These are phyloP conservation scores for Rhodotorula sp. DNA, from an alignment of 1,284 basidiomycete genomes.

Conservation along the genomic window DNA sequence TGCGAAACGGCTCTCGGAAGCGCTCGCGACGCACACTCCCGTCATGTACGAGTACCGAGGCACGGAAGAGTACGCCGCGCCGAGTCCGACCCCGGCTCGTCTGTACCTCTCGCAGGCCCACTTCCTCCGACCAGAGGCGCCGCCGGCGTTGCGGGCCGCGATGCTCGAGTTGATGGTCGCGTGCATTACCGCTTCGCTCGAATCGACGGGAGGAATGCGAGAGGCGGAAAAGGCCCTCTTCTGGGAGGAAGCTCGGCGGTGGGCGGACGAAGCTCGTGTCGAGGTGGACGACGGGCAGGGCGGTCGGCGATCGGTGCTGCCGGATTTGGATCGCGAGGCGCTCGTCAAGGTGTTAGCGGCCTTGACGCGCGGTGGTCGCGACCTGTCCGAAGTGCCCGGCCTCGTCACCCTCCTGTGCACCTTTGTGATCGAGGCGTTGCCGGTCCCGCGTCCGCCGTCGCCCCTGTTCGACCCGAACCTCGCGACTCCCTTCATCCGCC, in stretches of 20 bases:
- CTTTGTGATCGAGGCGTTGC: conserved; percentile 36
- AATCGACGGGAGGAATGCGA: conserved; percentile 35
- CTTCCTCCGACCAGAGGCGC: conserved; percentile 20
- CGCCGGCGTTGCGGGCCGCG: conserved; percentile 18
- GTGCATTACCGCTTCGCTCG: conserved; percentile 35
- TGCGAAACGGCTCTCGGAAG: conserved; percentile 9
- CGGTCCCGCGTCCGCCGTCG: conserved; percentile 34
- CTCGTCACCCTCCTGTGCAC: conserved; percentile 43
- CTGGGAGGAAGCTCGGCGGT: conserved; percentile 40
- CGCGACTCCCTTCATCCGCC: conserved; percentile 41
- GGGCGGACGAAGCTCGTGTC: conserved; percentile 37
- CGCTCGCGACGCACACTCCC: background rate
- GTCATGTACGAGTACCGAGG: background rate
- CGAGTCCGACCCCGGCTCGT: conserved; percentile 30
- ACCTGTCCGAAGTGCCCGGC: conserved; percentile 43
- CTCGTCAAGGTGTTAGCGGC: conserved; percentile 38
- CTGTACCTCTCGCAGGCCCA: conserved; percentile 40
- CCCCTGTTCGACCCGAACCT: conserved; percentile 43
- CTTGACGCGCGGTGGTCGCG: conserved; percentile 41
- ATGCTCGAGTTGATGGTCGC: conserved; percentile 36
- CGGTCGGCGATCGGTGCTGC: conserved; percentile 23
- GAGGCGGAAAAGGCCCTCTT: conserved; percentile 41
- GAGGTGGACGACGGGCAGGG: conserved; percentile 34
- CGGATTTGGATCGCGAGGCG: conserved; percentile 38
- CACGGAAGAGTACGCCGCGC: background rate